These are phyloP conservation scores for Didymosphaeria variabile DNA, from an alignment of 2,329 filamentous ascomycete species.

Conservation along the genomic window DNA sequence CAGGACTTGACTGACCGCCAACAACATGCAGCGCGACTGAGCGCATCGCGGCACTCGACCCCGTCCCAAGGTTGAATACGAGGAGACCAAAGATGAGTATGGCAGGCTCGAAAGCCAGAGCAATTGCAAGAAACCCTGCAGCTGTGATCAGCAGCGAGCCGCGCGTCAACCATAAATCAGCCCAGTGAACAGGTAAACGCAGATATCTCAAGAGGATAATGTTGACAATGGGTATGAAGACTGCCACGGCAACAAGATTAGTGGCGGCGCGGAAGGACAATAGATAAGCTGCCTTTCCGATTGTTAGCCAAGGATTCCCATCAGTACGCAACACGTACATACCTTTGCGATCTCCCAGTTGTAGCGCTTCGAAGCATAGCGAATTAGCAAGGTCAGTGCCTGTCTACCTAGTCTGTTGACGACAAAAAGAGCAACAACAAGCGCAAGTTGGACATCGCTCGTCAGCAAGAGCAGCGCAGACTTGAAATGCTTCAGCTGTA, in stretches of 20 bases:
- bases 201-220: conserved; percentile 49
- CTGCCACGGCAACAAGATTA: conserved; percentile 58
- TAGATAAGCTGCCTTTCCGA: conserved; percentile 44
- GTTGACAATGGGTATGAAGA: conserved; percentile 55
- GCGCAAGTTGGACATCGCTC: conserved; percentile 53
- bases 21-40: conserved; percentile 59
- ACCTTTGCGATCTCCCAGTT: conserved; percentile 56
- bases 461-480: conserved; percentile 52
- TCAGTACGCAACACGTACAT: neutral
- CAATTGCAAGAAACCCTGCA: conserved; percentile 57
- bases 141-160: conserved; percentile 56
- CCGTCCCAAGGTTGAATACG: conserved; percentile 59
- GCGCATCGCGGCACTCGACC: conserved; percentile 57
- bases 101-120: conserved; percentile 54
- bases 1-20: conserved; percentile 51
- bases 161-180: conserved; percentile 58
- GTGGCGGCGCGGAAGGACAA: conserved; percentile 58
- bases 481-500: conserved; percentile 46
- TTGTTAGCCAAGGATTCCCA: conserved; percentile 42
- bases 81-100: conserved; percentile 56
- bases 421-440: conserved; percentile 56
- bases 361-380: conserved; percentile 63
- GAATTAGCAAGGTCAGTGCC: conserved; percentile 58
- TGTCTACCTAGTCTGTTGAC: conserved; percentile 60
- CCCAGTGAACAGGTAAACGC: conserved; percentile 49